Evolutionary conservation across 192 early-diverging fungal genomes (phyloP).

Genomic region (Piromyces finnis): DNA sequence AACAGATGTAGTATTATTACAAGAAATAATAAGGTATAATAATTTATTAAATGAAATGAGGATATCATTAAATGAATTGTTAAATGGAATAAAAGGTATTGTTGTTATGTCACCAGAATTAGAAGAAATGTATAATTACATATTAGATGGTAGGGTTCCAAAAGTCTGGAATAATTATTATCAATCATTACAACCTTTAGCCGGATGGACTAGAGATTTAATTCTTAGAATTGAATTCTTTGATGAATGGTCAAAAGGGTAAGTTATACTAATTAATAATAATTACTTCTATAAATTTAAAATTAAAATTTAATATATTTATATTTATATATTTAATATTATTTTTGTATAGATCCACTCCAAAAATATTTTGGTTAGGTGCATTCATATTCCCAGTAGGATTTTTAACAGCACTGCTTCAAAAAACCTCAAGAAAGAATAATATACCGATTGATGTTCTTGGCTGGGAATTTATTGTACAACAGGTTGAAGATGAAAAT

Average conservation of each 20-base stretch:
- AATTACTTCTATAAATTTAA: constrained; percentile 4
- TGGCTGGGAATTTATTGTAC: constrained; percentile 38
- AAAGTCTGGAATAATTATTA: constrained; percentile 33
- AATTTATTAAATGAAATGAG: constrained; percentile 18
- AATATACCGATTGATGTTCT: constrained; percentile 32
- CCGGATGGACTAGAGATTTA: constrained; percentile 12
- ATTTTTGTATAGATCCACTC: background rate
- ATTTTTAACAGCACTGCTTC: constrained; percentile 27
- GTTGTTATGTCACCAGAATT: constrained; percentile 41
- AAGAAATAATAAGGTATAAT: constrained; percentile 37
- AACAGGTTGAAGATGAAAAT: constrained; percentile 30
- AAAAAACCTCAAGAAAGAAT: constrained; percentile 33
- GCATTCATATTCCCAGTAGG: background rate
- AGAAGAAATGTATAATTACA: constrained; percentile 29
- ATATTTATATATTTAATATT: background rate
- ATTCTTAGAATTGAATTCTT: constrained; percentile 30
- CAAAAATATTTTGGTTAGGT: background rate
- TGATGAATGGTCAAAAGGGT: constrained; percentile 44
- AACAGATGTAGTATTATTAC: constrained; percentile 31
- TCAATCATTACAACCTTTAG: constrained; percentile 24
- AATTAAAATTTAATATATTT: too few species aligned
- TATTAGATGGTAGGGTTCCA: constrained; percentile 33
- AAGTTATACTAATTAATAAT: constrained; percentile 1
- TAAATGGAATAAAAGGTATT: constrained; percentile 42
- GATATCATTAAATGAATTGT: constrained; percentile 22